Conservation (phyloP, 305 asterid species). For the Fraxinus xanthoxyloides region DNA sequence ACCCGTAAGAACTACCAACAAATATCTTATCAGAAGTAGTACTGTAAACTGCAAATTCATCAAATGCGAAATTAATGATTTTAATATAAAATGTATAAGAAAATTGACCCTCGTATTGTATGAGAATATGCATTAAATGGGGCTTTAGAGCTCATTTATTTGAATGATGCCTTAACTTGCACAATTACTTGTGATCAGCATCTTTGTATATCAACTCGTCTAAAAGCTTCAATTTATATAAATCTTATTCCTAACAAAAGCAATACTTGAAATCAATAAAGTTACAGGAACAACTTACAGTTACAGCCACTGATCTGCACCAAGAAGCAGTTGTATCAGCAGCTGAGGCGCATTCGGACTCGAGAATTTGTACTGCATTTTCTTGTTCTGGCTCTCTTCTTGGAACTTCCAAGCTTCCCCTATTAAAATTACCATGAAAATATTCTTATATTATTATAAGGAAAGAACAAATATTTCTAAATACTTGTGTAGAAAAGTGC, state of each 20-base stretch:
- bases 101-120: not conserved
- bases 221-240: not conserved
- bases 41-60: conserved; percentile 66
- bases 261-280: not conserved
- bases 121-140: not conserved
- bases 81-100: not conserved
- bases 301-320: conserved; percentile 56
- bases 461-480: not conserved
- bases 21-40: conserved; percentile 58
- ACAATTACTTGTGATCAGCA: not conserved
- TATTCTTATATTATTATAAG: not conserved
- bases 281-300: conserved; percentile 24
- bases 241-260: not conserved
- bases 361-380: not conserved
- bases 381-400: not conserved
- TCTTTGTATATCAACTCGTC: not conserved
- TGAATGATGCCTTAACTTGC: not conserved
- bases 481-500: not conserved
- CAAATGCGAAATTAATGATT: not conserved
- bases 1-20: conserved; percentile 48
- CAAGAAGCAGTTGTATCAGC: conserved; percentile 46
- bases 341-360: not conserved
- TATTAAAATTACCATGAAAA: conserved; percentile 17
- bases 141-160: no score
- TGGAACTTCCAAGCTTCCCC: conserved; percentile 46